Percentiles rank a stretch among this genome's conserved stretches.
Evolutionary conservation across 495 filamentous ascomycete genomes (phyloP).

Genomic region (Aspergillus sclerotioniger): DNA sequence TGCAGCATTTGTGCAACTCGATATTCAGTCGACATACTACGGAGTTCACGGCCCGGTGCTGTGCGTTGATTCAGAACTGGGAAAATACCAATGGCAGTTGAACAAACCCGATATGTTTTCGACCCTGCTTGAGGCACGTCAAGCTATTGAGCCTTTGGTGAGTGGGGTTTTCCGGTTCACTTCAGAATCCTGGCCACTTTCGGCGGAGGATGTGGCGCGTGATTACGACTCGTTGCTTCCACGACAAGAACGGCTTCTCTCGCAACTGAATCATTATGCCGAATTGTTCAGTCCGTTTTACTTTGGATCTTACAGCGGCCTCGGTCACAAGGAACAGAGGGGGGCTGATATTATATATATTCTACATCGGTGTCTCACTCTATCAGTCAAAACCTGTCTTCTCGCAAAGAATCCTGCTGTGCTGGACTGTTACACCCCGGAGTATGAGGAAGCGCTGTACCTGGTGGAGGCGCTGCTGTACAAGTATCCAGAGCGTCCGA

Average conservation of each 20-base stretch:
- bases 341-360: background rate
- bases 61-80: background rate
- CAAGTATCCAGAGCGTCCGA: background rate
- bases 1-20: constrained; percentile 13
- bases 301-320: background rate
- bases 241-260: constrained; percentile 15
- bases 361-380: background rate
- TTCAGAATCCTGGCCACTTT: constrained; percentile 17
- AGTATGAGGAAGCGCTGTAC: background rate
- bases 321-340: background rate
- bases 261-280: background rate
- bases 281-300: background rate
- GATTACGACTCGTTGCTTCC: constrained; percentile 12
- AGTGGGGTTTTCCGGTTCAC: constrained; percentile 19
- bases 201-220: constrained; percentile 9
- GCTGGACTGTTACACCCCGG: background rate
- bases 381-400: background rate
- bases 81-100: background rate
- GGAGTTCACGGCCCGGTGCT: constrained; percentile 14
- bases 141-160: constrained; percentile 10
- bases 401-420: background rate
- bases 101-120: background rate
- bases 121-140: background rate
- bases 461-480: background rate
- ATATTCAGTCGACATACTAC: constrained; percentile 18